Base-by-base conservation (phyloP, 2,329 filamentous ascomycete genomes). In the Cladophialophora yegresii region DNA sequence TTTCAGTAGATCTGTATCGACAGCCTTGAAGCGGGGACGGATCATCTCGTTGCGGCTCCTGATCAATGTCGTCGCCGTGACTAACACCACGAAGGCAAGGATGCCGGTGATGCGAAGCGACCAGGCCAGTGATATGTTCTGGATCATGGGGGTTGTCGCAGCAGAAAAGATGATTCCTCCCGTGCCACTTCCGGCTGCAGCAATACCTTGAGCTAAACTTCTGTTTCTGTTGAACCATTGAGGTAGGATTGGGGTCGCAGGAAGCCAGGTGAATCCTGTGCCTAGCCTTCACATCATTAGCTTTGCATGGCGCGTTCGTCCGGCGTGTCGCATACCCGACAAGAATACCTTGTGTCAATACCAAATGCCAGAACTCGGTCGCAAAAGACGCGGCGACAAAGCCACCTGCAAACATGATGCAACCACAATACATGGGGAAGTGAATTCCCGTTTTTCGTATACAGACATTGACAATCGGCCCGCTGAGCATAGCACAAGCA, bases 211-310 rank as follows among this genome's bases (percentile, higher is more conserved):
- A 20, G 74, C 72, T 16, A 76, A 62, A 59, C 72, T 73, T 20
- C 75, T 66, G 30, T 71, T 72, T 28, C 67, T 72, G 6, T 69
- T 67, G 61, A 76, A 77, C 75, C 75, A 77, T 53, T 73, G 71
- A 3, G 70, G 70, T 1, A 73, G 58, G 2, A 74, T 65, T 0
- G 70, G 65, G 6, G 69, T 70, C 9, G 66, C 61, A 1, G 72
- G 72, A 5, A 73, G 47, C 58, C 69, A 74, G 7, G 70, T 57
- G 40, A 73, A 68, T 4, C 72, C 72, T 45, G 72, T 67, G 1
- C 73, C 73, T 7, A 73, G 28, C 10, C 57, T 59, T 13, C 5
- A 16, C 20, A 12, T 9, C 20, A 53, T 59, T 53, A 59, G 57
- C 28, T 3, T 40, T 10, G 23, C n/a, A 28, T 30, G 20, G 3